phyloP scores from a whole-genome alignment of 768 basidiomycete species.

The Tulasnella sp. region DNA sequence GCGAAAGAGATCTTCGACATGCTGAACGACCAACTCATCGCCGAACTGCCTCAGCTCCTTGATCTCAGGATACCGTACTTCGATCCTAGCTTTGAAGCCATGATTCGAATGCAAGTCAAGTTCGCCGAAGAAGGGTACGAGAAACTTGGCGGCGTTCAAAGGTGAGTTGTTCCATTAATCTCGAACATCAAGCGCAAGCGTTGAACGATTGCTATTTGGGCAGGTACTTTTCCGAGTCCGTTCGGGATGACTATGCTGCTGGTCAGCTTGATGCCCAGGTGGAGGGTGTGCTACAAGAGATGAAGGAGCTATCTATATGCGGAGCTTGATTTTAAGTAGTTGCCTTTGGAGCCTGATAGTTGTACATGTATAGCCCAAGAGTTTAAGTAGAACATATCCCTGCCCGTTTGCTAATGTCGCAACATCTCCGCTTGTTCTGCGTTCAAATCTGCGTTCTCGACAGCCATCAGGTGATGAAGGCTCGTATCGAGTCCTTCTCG shows the following conservation, averaged over 20 bases:
- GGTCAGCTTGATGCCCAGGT: conserved; percentile 94
- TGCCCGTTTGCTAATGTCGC: no score
- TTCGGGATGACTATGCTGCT: conserved; percentile 93
- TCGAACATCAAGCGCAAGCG: neutral
- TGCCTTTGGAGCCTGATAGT: no score
- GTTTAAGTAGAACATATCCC: no score
- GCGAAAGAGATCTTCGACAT: conserved; percentile 87
- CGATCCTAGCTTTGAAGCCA: conserved; percentile 96
- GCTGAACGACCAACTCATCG: conserved; percentile 84
- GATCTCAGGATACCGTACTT: conserved; percentile 96
- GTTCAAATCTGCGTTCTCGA: no score
- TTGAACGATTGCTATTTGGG: no score
- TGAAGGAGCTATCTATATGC: conserved; percentile 92
- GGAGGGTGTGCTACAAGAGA: conserved; percentile 94
- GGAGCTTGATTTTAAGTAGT: conserved; percentile 32
- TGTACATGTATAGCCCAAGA: no score
- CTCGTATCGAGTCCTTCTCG: no score
- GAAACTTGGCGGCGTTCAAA: conserved; percentile 87
- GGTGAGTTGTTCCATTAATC: conserved; percentile 30
- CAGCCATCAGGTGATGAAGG: no score
- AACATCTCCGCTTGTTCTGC: no score
- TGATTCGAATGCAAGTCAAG: conserved; percentile 95
- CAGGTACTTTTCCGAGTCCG: conserved; percentile 81
- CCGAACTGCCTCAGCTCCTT: conserved; percentile 82
- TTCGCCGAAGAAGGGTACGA: conserved; percentile 99